phyloP scores from a whole-genome alignment of 2,329 filamentous ascomycete genomes.

The Colletotrichum trifolii region DNA sequence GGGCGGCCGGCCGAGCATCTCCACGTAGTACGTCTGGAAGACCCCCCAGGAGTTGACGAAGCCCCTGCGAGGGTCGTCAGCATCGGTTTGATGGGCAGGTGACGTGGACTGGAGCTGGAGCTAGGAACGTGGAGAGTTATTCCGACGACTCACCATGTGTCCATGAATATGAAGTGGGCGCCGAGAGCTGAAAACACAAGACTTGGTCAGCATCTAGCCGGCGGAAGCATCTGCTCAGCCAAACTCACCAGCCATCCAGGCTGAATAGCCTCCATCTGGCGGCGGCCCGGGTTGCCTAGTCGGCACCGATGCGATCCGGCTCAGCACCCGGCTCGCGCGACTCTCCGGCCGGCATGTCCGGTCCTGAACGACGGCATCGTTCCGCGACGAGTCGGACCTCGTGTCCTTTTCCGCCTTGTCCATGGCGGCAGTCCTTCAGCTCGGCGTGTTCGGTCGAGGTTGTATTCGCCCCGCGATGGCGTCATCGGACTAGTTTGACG shows the following conservation, averaged over 20 bases:
- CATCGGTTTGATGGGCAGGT: neutral
- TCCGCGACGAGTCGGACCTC: constrained; percentile 26
- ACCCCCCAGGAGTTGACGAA: constrained; percentile 58
- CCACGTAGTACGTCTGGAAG: constrained; percentile 58
- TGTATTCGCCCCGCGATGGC: neutral
- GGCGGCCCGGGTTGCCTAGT: constrained; percentile 21
- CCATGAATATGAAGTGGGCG: constrained; percentile 35
- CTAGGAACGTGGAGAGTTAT: neutral
- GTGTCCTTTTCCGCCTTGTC: constrained; percentile 25
- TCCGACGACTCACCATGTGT: constrained; percentile 21
- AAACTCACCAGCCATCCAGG: constrained; percentile 31
- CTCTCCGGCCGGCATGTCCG: constrained; percentile 8
- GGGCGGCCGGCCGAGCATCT: constrained; percentile 45
- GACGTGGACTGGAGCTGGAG: too few species aligned
- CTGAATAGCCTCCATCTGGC: constrained; percentile 28
- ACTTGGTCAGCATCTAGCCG: neutral
- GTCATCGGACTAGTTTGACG: neutral
- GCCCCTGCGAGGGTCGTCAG: constrained; percentile 44
- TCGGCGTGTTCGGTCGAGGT: neutral
- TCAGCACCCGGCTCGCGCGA: constrained; percentile 27
- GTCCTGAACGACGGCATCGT: constrained; percentile 3
- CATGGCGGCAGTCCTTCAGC: constrained; percentile 1
- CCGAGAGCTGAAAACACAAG: neutral
- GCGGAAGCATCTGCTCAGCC: neutral
- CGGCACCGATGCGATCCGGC: constrained; percentile 27